Evolutionary conservation across 2,329 filamentous ascomycete species (phyloP), one percentile per base, ranked within the genome.

Genomic region (Chrysoporthe cubensis): DNA sequence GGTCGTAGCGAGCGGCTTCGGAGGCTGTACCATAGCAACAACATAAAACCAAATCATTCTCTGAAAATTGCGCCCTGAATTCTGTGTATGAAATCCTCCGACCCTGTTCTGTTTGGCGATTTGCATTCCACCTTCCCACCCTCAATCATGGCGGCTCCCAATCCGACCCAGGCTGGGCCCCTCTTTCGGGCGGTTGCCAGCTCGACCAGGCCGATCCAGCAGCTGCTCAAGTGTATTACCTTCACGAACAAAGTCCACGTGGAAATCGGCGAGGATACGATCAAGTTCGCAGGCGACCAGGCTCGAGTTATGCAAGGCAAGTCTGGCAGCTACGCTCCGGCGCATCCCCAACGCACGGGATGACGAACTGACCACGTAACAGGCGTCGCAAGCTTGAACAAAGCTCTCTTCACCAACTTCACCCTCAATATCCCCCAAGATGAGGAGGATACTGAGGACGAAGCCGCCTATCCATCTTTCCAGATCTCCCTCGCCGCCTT

Each of bases 221-320:
- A 85, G 79, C 85, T 83, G 34, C 80, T 85, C 67, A 84, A 80
- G 72, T 91, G 80, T 76, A 90, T 87, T 78, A 85, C 80, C 76
- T 88, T 84, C 81, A 84, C 84, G 73, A 85, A 81, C 73, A 88
- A 84, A 77, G 80, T 87, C 67, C 80, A 87, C 76, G 80, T 89
- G 71, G 91, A 95, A 76, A 92, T 99, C 69, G 93, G 91, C 14
- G 88, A 91, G 64, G 91, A 96, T 71, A 94, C 94, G 11, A 85
- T 99, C 71, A 90, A 93, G 67, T 96, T 99, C 76, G 91, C 91
- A 21, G 93, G 92, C 37, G 94, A 97, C 75, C 92, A 97, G 75
- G 90, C 91, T 13, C 90, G 93, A 71, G 92, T 95, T 34, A 94
- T 98, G 88, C 94, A 98, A 88, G 94, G 91, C 92, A 82, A 72